Evolutionary conservation across 371 early-diverging fungal species (phyloP), one percentile per base, ranked within the genome.

Genomic region (Mortierella sp.): DNA sequence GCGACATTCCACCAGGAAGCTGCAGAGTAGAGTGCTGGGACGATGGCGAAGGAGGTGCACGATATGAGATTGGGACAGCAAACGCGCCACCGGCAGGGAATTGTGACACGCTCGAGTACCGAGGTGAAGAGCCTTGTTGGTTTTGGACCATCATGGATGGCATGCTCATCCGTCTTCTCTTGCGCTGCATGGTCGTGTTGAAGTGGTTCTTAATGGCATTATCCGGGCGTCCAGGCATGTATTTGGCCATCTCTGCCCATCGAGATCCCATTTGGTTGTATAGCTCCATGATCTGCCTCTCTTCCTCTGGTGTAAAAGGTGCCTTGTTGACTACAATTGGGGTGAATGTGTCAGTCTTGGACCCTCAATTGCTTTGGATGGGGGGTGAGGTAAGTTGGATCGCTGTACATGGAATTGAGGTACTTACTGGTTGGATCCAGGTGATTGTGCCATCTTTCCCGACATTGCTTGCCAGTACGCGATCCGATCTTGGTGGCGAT

Each of bases 161-260:
- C 64, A 74, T 63, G 24, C 68, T 67, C 76, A 74, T 67, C 6
- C 68, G 50, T 10, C 72, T 50, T 45, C 65, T 71, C 61, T 79
- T 79, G 57, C 79, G 79, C 34, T 79, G 79, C 73, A 79, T 79
- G 13, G 73, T 71, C 8, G 79, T 79, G 47, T 79, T 79, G 63
- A 72, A 79, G 39, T 69, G 65, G 46, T 72, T 79, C 69, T 79
- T 79, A 57, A 79, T 79, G 37, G 80, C 72, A 24, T 79, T 79
- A 34, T 79, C 80, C 3, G 71, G 67, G 3, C 80, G 60, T 0
- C 77, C 80, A 10, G 77, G 77, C 63, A 80, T 65, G 24, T 64
- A 64, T 53, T 77, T 80, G 9, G 80, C 67, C 77, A 80, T 80
- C 62, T 80, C 80, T 3, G 80, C 80, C 80, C 80, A 80, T 54